Conservation (phyloP, 257 asterid species). For the Nicotiana undulata region DNA sequence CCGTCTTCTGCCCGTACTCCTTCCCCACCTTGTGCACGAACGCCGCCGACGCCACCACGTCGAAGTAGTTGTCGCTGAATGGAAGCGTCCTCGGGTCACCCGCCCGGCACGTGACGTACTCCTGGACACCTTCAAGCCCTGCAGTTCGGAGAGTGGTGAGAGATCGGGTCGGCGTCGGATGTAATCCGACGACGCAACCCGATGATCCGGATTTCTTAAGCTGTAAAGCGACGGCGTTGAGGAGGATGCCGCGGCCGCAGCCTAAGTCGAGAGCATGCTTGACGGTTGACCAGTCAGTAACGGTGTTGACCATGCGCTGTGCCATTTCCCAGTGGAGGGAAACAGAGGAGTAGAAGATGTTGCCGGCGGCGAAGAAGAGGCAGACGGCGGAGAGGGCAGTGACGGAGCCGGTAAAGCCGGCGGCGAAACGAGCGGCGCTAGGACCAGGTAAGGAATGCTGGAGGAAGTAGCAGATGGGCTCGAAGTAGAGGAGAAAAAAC, state of each 20-base stretch:
- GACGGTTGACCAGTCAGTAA: constrained; percentile 84
- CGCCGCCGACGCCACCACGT: constrained; percentile 91
- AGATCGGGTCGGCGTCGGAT: constrained; percentile 39
- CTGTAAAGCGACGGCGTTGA: constrained; percentile 88
- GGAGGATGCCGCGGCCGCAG: constrained; percentile 87
- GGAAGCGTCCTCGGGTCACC: constrained; percentile 88
- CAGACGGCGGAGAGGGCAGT: constrained; percentile 84
- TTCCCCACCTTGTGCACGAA: constrained; percentile 90
- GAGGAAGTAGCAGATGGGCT: constrained; percentile 53
- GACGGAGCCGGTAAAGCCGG: constrained; percentile 85
- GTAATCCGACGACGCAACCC: constrained; percentile 90
- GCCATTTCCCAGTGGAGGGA: constrained; percentile 91
- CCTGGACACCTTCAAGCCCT: constrained; percentile 82
- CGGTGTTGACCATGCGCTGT: constrained; percentile 75
- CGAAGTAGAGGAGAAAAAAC: constrained; percentile 66
- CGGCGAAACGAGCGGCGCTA: constrained; percentile 62
- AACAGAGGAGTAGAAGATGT: constrained; percentile 83
- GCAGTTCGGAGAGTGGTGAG: constrained; percentile 65
- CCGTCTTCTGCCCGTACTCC: constrained; percentile 70
- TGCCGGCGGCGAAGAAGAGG: constrained; percentile 72
- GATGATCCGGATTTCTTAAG: constrained; percentile 86
- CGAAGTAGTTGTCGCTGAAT: constrained; percentile 69
- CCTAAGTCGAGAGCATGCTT: constrained; percentile 88
- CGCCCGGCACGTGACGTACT: constrained; percentile 89
- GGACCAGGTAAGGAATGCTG: constrained; percentile 56